Percentiles rank a stretch among this genome's conserved stretches.
Evolutionary conservation across 176 grass and related monocot genomes (phyloP).

Genomic region (Oryza glaberrima): DNA sequence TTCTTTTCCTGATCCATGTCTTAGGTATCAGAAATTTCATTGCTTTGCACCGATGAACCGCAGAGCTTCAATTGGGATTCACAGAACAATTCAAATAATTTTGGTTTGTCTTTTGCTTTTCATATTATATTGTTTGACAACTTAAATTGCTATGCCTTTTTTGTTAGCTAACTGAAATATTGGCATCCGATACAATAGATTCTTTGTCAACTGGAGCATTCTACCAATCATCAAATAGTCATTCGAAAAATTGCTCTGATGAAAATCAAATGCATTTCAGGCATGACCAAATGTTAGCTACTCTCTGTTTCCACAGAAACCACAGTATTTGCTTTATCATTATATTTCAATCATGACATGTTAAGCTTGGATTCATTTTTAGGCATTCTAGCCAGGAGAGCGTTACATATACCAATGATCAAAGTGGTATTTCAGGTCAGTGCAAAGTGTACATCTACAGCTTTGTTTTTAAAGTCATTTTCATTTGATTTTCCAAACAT

Average conservation of each 20-base stretch:
- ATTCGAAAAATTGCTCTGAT: slow-evolving; percentile 37
- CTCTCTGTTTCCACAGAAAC: slow-evolving; percentile 19
- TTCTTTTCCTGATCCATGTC: slow-evolving; percentile 26
- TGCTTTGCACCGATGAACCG: slow-evolving; percentile 54
- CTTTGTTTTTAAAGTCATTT: not conserved
- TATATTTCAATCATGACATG: slow-evolving; percentile 15
- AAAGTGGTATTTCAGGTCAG: slow-evolving; percentile 57
- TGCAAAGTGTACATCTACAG: not conserved
- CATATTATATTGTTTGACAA: not conserved
- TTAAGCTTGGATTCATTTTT: slow-evolving; percentile 24
- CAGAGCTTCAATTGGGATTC: slow-evolving; percentile 36
- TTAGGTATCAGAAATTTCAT: slow-evolving; percentile 45
- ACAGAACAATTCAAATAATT: slow-evolving; percentile 36
- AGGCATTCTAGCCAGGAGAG: slow-evolving; percentile 51
- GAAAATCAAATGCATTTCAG: slow-evolving; percentile 25
- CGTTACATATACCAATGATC: slow-evolving; percentile 23
- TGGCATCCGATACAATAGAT: slow-evolving; percentile 31
- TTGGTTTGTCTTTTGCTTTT: slow-evolving; percentile 34
- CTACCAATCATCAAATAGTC: slow-evolving; percentile 30
- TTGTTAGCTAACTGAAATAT: slow-evolving; percentile 38
- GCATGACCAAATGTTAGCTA: slow-evolving; percentile 47
- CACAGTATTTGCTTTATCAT: not conserved
- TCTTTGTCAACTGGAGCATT: slow-evolving; percentile 38
- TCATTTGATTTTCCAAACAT: not conserved
- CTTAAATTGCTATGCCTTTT: not conserved